Evolutionary conservation across 2,329 filamentous ascomycete species (phyloP).

Genomic region (Lecanoromycetidae sp.): DNA sequence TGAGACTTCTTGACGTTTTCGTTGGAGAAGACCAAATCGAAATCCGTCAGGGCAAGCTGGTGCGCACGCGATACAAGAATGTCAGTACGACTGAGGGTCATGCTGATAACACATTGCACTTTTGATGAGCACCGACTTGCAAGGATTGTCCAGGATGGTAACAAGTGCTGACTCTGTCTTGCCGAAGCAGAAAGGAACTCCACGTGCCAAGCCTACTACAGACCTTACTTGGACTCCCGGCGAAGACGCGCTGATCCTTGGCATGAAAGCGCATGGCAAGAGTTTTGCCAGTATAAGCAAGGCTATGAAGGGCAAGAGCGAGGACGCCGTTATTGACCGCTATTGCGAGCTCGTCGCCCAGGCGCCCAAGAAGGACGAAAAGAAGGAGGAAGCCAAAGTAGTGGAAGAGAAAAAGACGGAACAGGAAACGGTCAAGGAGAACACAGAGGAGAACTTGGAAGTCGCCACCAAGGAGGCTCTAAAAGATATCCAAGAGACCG

Average conservation of each 20-base stretch:
- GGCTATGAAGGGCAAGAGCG: neutral
- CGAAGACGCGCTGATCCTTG: conserved; percentile 21
- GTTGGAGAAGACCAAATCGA: no score
- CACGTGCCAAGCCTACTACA: neutral
- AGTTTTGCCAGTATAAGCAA: conserved; percentile 7
- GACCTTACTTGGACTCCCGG: conserved; percentile 14
- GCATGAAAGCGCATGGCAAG: conserved; percentile 20
- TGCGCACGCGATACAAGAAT: no score
- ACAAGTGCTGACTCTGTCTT: no score
- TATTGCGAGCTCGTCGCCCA: neutral
- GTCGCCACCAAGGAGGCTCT: neutral
- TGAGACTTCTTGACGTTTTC: no score
- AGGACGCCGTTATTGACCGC: neutral
- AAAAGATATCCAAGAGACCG: neutral
- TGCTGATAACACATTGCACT: no score
- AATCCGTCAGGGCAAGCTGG: no score
- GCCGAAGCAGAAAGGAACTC: neutral
- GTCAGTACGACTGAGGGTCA: no score
- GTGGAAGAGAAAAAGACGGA: neutral
- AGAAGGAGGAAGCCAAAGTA: conserved; percentile 2
- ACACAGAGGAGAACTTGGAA: conserved; percentile 5
- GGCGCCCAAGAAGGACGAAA: conserved; percentile 2
- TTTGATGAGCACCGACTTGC: no score
- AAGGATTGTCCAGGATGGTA: no score
- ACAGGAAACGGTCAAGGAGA: conserved; percentile 3